A percentile compares a stretch with the other conserved stretches of the same genome.
Conservation (phyloP, 306 rosid species). For the Vigna nakashimae region DNA sequence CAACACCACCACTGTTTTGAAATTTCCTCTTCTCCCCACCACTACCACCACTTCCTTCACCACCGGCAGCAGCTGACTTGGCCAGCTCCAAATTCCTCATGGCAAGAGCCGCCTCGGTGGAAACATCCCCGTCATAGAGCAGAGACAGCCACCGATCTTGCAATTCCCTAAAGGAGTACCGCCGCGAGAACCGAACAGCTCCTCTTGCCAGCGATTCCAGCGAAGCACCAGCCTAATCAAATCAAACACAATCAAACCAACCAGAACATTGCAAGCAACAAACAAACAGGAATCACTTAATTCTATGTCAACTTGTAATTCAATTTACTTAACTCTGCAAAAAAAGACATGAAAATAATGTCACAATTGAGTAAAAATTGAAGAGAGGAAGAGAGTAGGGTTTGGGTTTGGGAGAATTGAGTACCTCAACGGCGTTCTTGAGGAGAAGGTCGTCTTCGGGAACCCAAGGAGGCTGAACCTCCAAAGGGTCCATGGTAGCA, state of each 20-base stretch:
- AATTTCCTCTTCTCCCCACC: slow-evolving; percentile 49
- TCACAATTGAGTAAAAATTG: not conserved
- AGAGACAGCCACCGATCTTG: slow-evolving; percentile 75
- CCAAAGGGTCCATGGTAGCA: slow-evolving; percentile 42
- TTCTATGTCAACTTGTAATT: not conserved
- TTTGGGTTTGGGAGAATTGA: not conserved
- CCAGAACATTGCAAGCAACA: not conserved
- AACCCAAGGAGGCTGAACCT: slow-evolving; percentile 59
- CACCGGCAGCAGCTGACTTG: slow-evolving; percentile 29
- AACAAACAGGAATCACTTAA: not conserved
- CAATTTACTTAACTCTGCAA: not conserved
- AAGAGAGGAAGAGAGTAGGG: not conserved
- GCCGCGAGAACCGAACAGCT: slow-evolving; percentile 78
- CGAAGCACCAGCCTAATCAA: slow-evolving; percentile 73
- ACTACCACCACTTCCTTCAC: slow-evolving; percentile 24
- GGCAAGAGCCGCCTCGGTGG: slow-evolving; percentile 58
- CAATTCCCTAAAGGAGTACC: slow-evolving; percentile 62
- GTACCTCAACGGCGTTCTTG: slow-evolving; percentile 85
- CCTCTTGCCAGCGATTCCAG: slow-evolving; percentile 90
- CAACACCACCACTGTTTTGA: slow-evolving; percentile 37
- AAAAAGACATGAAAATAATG: not conserved
- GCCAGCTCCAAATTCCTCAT: slow-evolving; percentile 65
- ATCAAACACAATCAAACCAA: not conserved
- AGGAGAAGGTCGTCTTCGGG: slow-evolving; percentile 80
- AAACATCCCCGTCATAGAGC: slow-evolving; percentile 62